These are phyloP conservation scores for Fagopyrum tataricum DNA, from an alignment of 148 eudicot genomes.

Conservation along the genomic window DNA sequence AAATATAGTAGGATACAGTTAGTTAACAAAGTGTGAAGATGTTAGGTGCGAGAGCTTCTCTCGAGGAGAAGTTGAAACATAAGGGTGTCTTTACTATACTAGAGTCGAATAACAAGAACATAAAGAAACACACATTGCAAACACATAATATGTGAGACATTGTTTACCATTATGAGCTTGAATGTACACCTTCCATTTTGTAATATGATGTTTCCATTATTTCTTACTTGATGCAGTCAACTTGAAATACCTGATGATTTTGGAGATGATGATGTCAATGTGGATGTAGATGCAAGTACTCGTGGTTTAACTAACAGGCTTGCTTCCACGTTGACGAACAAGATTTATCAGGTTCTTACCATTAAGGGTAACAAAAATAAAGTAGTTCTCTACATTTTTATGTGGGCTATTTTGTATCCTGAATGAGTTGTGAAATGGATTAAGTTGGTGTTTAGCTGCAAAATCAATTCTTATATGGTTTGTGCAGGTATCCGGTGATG, in stretches of 20 bases:
- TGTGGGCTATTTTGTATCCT: neutral
- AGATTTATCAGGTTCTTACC: slow-evolving; percentile 39
- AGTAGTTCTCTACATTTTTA: slow-evolving; percentile 19
- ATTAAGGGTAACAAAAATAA: slow-evolving; percentile 33
- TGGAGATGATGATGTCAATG: slow-evolving; percentile 69
- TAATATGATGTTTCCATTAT: neutral
- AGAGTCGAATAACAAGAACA: slow-evolving; percentile 27
- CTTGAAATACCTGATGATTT: no score
- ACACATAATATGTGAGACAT: slow-evolving; percentile 47
- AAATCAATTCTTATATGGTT: neutral
- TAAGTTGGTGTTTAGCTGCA: neutral
- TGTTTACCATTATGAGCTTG: neutral
- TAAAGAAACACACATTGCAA: slow-evolving; percentile 28
- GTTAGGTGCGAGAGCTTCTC: slow-evolving; percentile 74
- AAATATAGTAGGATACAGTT: slow-evolving; percentile 46
- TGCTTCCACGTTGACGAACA: slow-evolving; percentile 25
- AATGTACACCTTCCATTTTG: neutral
- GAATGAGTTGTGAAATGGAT: neutral
- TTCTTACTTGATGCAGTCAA: neutral
- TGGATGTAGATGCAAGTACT: slow-evolving; percentile 33
- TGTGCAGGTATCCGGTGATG: slow-evolving; percentile 72
- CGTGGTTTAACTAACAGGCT: slow-evolving; percentile 28
- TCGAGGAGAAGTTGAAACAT: slow-evolving; percentile 79
- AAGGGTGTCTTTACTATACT: slow-evolving; percentile 50
- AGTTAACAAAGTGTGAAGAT: slow-evolving; percentile 68